Base-by-base conservation (phyloP, 2,329 filamentous ascomycete species). In the Cordyceps militaris region DNA sequence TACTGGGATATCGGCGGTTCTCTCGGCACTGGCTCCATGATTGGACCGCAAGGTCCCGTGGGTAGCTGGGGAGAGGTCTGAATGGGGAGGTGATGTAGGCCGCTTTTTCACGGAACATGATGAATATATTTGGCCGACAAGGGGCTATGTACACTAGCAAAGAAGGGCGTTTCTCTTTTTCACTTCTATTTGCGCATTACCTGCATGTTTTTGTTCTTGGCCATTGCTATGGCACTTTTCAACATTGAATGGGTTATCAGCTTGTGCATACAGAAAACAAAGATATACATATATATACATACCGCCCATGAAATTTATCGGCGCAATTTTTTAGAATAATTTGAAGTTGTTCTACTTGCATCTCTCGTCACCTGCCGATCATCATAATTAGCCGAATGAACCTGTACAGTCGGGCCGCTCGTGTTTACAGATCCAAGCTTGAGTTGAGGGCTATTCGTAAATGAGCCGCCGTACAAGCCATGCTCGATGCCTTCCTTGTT, bases 1-100 rank as follows among this genome's bases (percentile, higher is more conserved):
- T 97, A 95, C 71, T 97, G 92, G 92, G 92, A 96, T 70, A 83
- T 96, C 63, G 90, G 90, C 26, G 88, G 85, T 6, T 91, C 85
- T 64, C 81, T 91, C 24, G 89, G 88, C 2, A 92, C 88, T 57
- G 87, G 87, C 3, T 89, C 86, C 62, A 77, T 86, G 61, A 83
- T 89, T 69, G 84, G 82, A 2, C 80, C 82, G 49, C 82, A 81
- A 40, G 86, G 85, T 1, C 82, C 81, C 9, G 83, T 88, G 78
- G 89, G 89, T 16, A 86, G 82, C 63, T 94, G 89, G 89, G 89
- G 88, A 10, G 89, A 93, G 73, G 82, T 88, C 26, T 87, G 64
- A 71, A 51, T 50, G 44, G 10, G 7, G 53, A 34, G 9, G 47
- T 34, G 7, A 21, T 5, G 10, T 10, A 13, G 7, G 9, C 13